Conservation (phyloP, 306 rosid genomes). For the Bauhinia variegata region DNA sequence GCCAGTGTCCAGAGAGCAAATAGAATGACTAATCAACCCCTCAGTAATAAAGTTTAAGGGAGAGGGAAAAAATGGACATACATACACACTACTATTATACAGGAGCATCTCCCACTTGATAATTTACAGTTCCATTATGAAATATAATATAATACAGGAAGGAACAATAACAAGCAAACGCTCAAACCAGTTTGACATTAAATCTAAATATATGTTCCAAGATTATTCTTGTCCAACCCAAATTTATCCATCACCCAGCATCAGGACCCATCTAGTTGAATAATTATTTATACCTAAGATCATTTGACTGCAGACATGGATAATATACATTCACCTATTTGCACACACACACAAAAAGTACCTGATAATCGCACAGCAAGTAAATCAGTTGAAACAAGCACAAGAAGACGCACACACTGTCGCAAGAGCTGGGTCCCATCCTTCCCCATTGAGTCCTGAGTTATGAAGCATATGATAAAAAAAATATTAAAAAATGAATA, state of each 20-base stretch:
- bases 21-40: background rate
- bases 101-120: conserved; percentile 24
- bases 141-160: conserved; percentile 17
- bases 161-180: conserved; percentile 22
- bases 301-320: conserved; percentile 5
- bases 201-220: conserved; percentile 8
- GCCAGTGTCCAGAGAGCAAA: conserved; percentile 16
- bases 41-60: background rate
- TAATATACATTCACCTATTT: background rate
- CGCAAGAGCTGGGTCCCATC: conserved; percentile 97
- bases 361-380: conserved; percentile 96
- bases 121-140: conserved; percentile 25
- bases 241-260: background rate
- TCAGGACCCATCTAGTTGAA: conserved; percentile 23
- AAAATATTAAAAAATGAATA: too few relatives aligned
- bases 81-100: background rate
- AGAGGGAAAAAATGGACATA: background rate
- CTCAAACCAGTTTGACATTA: conserved; percentile 20
- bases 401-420: conserved; percentile 98
- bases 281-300: conserved; percentile 21
- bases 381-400: conserved; percentile 85
- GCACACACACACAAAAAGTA: conserved; percentile 33
- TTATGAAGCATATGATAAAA: conserved; percentile 32
- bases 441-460: conserved; percentile 96
- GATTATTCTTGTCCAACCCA: conserved; percentile 19